Percentiles rank a stretch among this genome's conserved stretches.
phyloP scores from a whole-genome alignment of 208 protist genomes.

The Trypanosoma scelopori region DNA sequence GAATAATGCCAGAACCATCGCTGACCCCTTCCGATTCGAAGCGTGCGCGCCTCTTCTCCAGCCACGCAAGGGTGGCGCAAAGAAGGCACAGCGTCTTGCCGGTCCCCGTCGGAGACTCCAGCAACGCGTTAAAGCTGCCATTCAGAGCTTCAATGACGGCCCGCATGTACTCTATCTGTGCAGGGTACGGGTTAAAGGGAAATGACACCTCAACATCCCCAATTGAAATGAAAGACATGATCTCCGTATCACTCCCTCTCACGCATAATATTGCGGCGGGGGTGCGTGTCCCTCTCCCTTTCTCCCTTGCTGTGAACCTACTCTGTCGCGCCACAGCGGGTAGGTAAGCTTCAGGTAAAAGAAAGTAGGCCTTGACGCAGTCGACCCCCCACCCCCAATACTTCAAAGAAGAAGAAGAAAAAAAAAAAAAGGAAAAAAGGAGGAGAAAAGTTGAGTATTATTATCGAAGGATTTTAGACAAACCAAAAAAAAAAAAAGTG shows the following conservation, averaged over 20 bases:
- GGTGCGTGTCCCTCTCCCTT: background rate
- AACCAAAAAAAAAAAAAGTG: too few species aligned
- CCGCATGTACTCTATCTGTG: constrained; percentile 95
- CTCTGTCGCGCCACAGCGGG: too few species aligned
- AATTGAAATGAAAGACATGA: constrained; percentile 43
- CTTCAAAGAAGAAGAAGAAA: too few species aligned
- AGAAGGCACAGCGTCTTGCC: constrained; percentile 98
- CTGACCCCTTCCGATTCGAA: background rate
- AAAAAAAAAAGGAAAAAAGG: too few species aligned
- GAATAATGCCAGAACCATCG: background rate
- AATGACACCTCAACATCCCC: constrained; percentile 69
- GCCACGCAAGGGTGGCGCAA: constrained; percentile 94
- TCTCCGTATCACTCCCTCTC: background rate
- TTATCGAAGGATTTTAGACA: too few species aligned
- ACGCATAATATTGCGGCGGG: background rate
- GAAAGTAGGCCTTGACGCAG: too few species aligned
- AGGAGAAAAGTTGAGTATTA: too few species aligned
- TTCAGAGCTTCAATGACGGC: constrained; percentile 90
- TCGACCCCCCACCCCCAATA: too few species aligned
- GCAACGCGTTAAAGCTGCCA: constrained; percentile 84
- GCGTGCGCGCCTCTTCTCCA: constrained; percentile 16
- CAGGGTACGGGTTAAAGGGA: constrained; percentile 93
- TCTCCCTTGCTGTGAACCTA: background rate
- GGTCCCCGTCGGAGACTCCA: constrained; percentile 97
- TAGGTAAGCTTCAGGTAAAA: background rate